phyloP scores from a whole-genome alignment of 257 asterid genomes.

The Solanum chiquidenum region DNA sequence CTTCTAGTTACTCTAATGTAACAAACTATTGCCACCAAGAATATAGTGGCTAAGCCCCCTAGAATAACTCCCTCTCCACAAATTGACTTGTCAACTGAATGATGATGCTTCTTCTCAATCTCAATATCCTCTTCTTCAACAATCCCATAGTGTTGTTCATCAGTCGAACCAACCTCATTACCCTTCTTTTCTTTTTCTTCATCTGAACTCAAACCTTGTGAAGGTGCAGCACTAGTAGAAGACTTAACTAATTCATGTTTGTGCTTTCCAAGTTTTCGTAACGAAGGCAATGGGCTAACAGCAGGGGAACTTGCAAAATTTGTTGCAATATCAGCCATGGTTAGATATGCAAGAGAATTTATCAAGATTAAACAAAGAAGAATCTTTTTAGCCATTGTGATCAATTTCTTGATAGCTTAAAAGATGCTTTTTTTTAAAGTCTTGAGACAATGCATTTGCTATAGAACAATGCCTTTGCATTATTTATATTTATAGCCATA shows the following conservation, averaged over 20 bases:
- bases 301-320: background rate
- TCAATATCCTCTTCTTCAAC: background rate
- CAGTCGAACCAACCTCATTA: background rate
- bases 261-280: constrained; percentile 8
- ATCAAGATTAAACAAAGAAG: constrained; percentile 6
- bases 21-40: constrained; percentile 40
- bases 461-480: background rate
- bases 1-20: constrained; percentile 61
- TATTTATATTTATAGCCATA: background rate
- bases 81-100: constrained; percentile 13
- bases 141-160: background rate
- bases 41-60: constrained; percentile 22
- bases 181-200: background rate
- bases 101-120: background rate
- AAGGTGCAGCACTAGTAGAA: background rate
- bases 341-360: background rate
- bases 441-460: background rate
- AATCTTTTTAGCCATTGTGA: constrained; percentile 1
- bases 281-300: background rate
- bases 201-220: background rate
- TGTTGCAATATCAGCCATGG: constrained; percentile 1
- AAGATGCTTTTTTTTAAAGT: background rate
- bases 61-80: constrained; percentile 23
- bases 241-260: background rate
- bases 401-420: background rate